Evolutionary conservation across 1,284 basidiomycete genomes (phyloP).

Genomic region (Pseudozyma thailandica): DNA sequence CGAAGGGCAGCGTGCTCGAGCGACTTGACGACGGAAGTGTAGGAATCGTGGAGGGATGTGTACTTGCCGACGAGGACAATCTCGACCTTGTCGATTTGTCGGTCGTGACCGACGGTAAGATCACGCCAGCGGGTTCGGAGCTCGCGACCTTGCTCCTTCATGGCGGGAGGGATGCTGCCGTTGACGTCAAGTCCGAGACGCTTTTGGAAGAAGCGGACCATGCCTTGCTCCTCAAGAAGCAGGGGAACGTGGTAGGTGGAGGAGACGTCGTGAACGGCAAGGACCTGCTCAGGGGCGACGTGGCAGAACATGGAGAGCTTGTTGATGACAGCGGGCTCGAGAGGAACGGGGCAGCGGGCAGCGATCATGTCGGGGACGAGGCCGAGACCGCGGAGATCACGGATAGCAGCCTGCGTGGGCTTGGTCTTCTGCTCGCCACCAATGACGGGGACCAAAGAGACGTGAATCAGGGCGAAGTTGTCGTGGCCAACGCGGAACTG

Average conservation of each 20-base stretch:
- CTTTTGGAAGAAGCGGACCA: constrained; percentile 84
- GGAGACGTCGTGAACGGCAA: constrained; percentile 94
- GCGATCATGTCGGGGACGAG: constrained; percentile 95
- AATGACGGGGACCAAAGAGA: constrained; percentile 97
- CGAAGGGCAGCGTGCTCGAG: constrained; percentile 96
- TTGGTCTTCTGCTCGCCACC: constrained; percentile 99
- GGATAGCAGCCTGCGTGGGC: constrained; percentile 96
- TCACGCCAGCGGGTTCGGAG: constrained; percentile 83
- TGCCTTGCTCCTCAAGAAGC: constrained; percentile 89
- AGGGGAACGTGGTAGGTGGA: constrained; percentile 98
- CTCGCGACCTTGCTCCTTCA: constrained; percentile 75
- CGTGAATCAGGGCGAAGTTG: constrained; percentile 97
- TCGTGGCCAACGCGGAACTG: constrained; percentile 95
- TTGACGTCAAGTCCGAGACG: constrained; percentile 80
- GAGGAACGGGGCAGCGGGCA: constrained; percentile 78
- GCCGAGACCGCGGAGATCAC: constrained; percentile 91
- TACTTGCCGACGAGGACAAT: constrained; percentile 98
- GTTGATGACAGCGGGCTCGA: constrained; percentile 85
- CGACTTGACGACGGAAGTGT: constrained; percentile 97
- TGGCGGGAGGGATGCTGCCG: constrained; percentile 72
- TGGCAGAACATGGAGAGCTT: constrained; percentile 99
- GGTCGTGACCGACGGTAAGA: constrained; percentile 86
- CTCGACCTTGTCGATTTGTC: constrained; percentile 87
- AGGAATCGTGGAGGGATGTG: constrained; percentile 95
- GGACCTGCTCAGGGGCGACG: constrained; percentile 89